Percentiles rank a stretch among this genome's conserved stretches.
Conservation (phyloP, 1,139 yeast species). For the Pichia sp. region DNA sequence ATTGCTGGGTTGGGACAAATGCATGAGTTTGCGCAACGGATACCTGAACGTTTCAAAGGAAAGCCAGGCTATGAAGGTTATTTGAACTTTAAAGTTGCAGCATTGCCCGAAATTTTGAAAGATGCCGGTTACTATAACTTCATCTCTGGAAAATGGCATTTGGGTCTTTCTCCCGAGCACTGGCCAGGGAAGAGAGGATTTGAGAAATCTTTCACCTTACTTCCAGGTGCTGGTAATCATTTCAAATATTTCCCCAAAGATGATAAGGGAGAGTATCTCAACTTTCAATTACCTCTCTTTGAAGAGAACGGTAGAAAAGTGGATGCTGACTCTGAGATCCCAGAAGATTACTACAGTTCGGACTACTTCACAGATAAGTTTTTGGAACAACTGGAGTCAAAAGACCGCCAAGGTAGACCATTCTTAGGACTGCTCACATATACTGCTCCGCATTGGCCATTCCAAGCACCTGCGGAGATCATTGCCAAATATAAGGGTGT, state of each 20-base stretch:
- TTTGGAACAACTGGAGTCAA: conserved; percentile 30
- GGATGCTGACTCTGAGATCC: conserved; percentile 32
- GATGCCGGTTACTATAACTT: conserved; percentile 45
- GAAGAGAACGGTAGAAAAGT: conserved; percentile 32
- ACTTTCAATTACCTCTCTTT: conserved; percentile 32
- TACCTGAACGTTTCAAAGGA: conserved; percentile 35
- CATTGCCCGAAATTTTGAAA: conserved; percentile 44
- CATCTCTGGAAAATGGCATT: conserved; percentile 53
- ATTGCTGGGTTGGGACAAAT: conserved; percentile 57
- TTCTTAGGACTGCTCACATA: conserved; percentile 47
- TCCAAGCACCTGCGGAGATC: conserved; percentile 45
- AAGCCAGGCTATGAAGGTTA: conserved; percentile 55
- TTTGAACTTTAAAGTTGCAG: conserved; percentile 45
- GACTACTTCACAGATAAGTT: conserved; percentile 39
- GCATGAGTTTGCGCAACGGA: conserved; percentile 39
- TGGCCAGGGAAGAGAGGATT: conserved; percentile 50
- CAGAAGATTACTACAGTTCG: conserved; percentile 43
- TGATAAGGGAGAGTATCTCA: conserved; percentile 20
- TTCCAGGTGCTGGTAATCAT: conserved; percentile 57
- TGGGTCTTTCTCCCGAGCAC: conserved; percentile 41
- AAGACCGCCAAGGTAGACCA: conserved; percentile 34
- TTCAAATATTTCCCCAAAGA: conserved; percentile 40
- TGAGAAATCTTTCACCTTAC: conserved; percentile 40
- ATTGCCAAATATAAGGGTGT: conserved; percentile 42
- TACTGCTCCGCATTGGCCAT: conserved; percentile 61